A percentile compares a stretch with the other conserved stretches of the same genome.
These are phyloP conservation scores for Syzygium syzygioides DNA, from an alignment of 441 rosid genomes.

Conservation along the genomic window DNA sequence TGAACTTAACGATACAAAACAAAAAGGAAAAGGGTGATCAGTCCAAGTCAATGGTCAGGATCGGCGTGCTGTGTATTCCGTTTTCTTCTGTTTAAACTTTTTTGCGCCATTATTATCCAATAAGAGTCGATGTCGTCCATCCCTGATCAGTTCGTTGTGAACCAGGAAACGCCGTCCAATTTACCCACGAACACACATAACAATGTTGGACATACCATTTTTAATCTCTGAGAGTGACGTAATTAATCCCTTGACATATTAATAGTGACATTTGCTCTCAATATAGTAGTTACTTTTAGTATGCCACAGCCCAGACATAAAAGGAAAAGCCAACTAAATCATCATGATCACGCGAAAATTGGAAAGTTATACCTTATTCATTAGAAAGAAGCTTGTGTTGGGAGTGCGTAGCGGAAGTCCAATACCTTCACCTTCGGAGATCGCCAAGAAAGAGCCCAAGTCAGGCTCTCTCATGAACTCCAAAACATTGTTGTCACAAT, in stretches of 20 bases:
- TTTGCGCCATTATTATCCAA: neutral
- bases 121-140: neutral
- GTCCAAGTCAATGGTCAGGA: neutral
- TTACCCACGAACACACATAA: neutral
- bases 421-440: too few relatives aligned
- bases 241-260: neutral
- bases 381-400: accelerated
- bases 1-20: accelerated
- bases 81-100: neutral
- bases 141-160: neutral
- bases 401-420: too few relatives aligned
- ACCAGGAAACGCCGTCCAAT: neutral
- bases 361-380: neutral
- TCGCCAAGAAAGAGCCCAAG: too few relatives aligned
- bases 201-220: accelerated
- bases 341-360: neutral
- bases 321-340: neutral
- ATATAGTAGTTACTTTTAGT: too few relatives aligned
- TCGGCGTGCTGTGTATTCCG: neutral
- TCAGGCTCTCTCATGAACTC: neutral
- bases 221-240: neutral
- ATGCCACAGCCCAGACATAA: neutral
- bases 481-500: neutral
- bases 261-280: neutral
- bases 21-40: too few relatives aligned